Evolutionary conservation across 139 green algal species (phyloP).

Genomic region (Desmodesmus armatus): DNA sequence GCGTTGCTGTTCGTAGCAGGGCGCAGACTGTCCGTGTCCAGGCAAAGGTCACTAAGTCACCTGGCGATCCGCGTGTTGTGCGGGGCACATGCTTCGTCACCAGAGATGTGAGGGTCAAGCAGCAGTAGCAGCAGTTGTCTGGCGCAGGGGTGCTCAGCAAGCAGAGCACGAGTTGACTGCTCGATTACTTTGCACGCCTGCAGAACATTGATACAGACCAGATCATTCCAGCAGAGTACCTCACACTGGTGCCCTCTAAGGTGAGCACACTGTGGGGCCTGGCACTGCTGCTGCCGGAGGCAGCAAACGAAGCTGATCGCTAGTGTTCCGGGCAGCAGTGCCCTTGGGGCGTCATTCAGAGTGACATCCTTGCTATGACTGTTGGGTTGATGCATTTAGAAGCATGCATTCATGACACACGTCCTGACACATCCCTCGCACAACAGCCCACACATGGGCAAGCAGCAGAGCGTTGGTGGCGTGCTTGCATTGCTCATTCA

Average conservation of each 20-base stretch:
- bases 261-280: too few species aligned
- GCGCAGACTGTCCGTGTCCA: slow-evolving; percentile 33
- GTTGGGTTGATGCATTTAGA: too few species aligned
- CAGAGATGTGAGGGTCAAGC: slow-evolving; percentile 71
- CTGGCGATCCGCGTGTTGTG: slow-evolving; percentile 62
- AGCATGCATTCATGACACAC: too few species aligned
- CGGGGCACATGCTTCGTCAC: slow-evolving; percentile 84
- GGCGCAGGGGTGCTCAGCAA: neutral
- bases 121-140: neutral
- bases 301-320: too few species aligned
- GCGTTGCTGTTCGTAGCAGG: slow-evolving; percentile 1
- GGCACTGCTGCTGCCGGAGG: too few species aligned
- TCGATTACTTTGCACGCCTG: slow-evolving; percentile 21
- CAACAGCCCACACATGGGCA: too few species aligned
- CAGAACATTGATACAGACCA: slow-evolving; percentile 99
- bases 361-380: too few species aligned
- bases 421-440: too few species aligned
- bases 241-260: slow-evolving; percentile 95
- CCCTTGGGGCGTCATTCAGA: too few species aligned
- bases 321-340: too few species aligned
- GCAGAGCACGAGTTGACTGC: neutral
- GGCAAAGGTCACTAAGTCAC: slow-evolving; percentile 54
- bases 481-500: too few species aligned
- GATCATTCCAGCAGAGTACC: slow-evolving; percentile 97
- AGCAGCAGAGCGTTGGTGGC: too few species aligned